Conservation (phyloP, 2,329 filamentous ascomycete species). For the Allantophomopsis cytisporea region DNA sequence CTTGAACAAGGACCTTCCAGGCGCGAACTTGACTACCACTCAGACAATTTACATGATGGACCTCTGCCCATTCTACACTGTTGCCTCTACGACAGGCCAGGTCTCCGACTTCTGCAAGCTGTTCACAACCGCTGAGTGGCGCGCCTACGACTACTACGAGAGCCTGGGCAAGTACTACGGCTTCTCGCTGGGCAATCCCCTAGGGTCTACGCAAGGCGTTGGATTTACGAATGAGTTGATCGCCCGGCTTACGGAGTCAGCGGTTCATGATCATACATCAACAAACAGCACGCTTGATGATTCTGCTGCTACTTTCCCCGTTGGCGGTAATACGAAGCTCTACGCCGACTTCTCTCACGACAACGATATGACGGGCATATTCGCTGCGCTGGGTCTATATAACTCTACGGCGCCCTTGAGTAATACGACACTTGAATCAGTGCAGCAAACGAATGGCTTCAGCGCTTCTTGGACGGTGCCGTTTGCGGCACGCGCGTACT, state of each 20-base stretch:
- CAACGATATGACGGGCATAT: conserved; percentile 70
- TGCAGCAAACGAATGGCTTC: conserved; percentile 48
- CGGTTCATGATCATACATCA: conserved; percentile 60
- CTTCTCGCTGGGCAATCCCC: conserved; percentile 60
- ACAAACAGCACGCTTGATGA: conserved; percentile 68
- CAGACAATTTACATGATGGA: conserved; percentile 73
- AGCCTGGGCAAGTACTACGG: conserved; percentile 77
- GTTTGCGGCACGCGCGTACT: conserved; percentile 68
- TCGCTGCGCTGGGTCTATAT: conserved; percentile 67
- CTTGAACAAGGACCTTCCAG: conserved; percentile 54
- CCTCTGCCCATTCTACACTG: conserved; percentile 72
- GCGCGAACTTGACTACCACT: conserved; percentile 45
- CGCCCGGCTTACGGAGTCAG: conserved; percentile 55
- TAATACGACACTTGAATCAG: conserved; percentile 32
- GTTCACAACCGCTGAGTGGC: conserved; percentile 64
- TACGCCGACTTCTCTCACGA: conserved; percentile 93
- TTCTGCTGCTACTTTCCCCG: conserved; percentile 56
- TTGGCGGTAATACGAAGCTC: conserved; percentile 39
- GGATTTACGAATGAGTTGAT: conserved; percentile 83
- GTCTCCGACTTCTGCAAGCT: conserved; percentile 63
- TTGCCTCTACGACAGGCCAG: conserved; percentile 41
- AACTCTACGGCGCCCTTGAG: conserved; percentile 45
- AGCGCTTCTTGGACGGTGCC: conserved; percentile 70
- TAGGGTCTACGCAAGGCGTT: conserved; percentile 75
- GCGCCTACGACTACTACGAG: conserved; percentile 67